phyloP scores from a whole-genome alignment of 2,329 filamentous ascomycete genomes.

The Apiospora saccharicola region DNA sequence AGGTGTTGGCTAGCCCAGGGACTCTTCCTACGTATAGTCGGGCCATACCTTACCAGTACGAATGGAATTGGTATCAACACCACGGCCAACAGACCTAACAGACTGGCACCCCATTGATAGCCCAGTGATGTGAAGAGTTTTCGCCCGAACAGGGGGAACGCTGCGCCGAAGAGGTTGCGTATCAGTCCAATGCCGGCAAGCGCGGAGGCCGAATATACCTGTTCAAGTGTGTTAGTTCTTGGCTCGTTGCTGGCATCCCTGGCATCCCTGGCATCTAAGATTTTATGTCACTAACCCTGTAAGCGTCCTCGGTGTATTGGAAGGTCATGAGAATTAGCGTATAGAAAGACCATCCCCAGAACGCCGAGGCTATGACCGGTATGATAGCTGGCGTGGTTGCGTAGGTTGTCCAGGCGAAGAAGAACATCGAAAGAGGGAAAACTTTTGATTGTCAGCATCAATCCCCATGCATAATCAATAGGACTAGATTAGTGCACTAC shows the following conservation, averaged over 20 bases:
- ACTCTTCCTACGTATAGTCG: constrained; percentile 36
- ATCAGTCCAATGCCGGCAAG: constrained; percentile 50
- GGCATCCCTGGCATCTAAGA: no score
- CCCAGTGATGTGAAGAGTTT: constrained; percentile 45
- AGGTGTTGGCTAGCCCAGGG: constrained; percentile 39
- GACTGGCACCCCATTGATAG: constrained; percentile 45
- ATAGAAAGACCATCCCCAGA: constrained; percentile 60
- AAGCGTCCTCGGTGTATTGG: constrained; percentile 56
- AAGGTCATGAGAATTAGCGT: constrained; percentile 58
- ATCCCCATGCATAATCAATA: neutral
- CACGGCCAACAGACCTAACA: constrained; percentile 45
- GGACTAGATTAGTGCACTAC: constrained; percentile 33
- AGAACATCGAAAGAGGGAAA: constrained; percentile 44
- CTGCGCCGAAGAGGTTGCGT: constrained; percentile 47
- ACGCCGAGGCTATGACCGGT: constrained; percentile 55
- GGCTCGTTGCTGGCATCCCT: neutral
- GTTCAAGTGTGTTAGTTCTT: neutral
- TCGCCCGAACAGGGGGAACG: constrained; percentile 47
- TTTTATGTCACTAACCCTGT: constrained; percentile 37
- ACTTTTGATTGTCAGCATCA: constrained; percentile 21
- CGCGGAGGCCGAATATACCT: constrained; percentile 49
- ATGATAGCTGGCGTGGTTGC: constrained; percentile 49
- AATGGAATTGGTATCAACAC: constrained; percentile 45
- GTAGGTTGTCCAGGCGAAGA: constrained; percentile 46
- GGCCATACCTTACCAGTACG: constrained; percentile 36